Base-by-base conservation (phyloP, 208 protist genomes). In the Trypanosomatidae sp. region DNA sequence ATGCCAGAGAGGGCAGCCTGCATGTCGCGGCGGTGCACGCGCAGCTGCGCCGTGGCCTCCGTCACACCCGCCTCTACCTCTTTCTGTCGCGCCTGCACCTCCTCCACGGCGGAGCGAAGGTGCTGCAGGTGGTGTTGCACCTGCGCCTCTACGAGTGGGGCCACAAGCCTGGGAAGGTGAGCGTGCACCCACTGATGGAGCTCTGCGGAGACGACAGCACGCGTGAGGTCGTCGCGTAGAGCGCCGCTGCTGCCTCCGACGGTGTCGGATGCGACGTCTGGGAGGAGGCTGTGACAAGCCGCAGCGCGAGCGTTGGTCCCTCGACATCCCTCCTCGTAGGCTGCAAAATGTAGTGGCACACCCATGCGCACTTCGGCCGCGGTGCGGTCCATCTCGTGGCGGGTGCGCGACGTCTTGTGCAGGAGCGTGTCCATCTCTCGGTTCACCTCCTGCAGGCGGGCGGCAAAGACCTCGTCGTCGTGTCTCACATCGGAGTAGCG, bases 381-480 rank as follows among this genome's bases (percentile, higher is more conserved):
- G 3, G 50, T 69, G 69, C 74, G 59, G 67, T 73, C 68, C 36
- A 93, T 49, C 28, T 78, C 77, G 36, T 85, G 74, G 13, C 84
- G 81, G 28, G 87, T 80, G 9, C 77, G 70, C 39, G 76, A 74
- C 2, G 88, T 91, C 30, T 83, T 81, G 36, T 88, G 81, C 30
- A 95, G 83, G 0, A 93, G 73, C 33, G 49, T 72, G 69, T 91
- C 83, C 88, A 93, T 91, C 66, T 95, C 91, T n/a, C 78, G 70
- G 62, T 93, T 93, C 30, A 92, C 89, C 52, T 85, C 83, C 41
- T 87, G 66, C 44, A 95, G 82, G 5, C 87, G 85, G 2, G 73
- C 53, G 52, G 83, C 69, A 62, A 95, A 95, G 68, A 47, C 49
- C 59, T 77, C 74, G 44, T 71, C 73, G 30, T 83, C 74, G 6